Percentiles rank a stretch among this genome's conserved stretches.
phyloP scores from a whole-genome alignment of 2,329 filamentous ascomycete species.

The Fusarium piperis region DNA sequence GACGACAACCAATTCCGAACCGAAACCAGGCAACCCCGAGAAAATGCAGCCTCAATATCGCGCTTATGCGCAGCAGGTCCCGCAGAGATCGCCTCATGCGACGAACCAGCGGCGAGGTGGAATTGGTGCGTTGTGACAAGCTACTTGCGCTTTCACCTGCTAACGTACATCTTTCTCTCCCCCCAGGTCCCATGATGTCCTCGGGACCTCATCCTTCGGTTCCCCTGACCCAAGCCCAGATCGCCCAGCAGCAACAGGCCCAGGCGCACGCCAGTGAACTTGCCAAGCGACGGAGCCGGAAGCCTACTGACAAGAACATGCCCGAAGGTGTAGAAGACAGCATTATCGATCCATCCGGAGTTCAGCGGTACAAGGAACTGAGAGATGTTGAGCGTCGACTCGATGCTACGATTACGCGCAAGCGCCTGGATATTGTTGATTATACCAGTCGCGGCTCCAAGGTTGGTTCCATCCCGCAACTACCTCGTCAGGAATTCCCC shows the following conservation, averaged over 20 bases:
- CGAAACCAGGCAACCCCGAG: conserved; percentile 5
- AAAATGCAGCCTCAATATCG: conserved; percentile 65
- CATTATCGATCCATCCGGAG: conserved; percentile 79
- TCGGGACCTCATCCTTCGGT: conserved; percentile 61
- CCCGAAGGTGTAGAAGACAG: conserved; percentile 89
- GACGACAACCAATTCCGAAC: conserved; percentile 17
- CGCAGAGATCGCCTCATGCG: conserved; percentile 60
- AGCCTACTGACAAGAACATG: conserved; percentile 94
- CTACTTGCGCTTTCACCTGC: background rate
- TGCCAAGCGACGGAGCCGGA: conserved; percentile 82
- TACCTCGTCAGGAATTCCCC: background rate
- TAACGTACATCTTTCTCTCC: conserved; percentile 21
- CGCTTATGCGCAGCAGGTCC: conserved; percentile 60
- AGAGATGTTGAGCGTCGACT: conserved; percentile 87
- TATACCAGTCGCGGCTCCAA: conserved; percentile 78
- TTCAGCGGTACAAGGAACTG: conserved; percentile 82
- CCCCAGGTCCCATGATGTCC: conserved; percentile 65
- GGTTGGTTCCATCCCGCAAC: conserved; percentile 50
- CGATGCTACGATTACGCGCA: conserved; percentile 93
- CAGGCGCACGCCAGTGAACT: conserved; percentile 68
- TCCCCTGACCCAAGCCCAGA: conserved; percentile 64
- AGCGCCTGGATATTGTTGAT: conserved; percentile 90
- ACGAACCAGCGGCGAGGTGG: conserved; percentile 61
- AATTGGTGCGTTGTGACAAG: conserved; percentile 55
- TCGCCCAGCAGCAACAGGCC: conserved; percentile 61